These are phyloP conservation scores for Sclerotinia nivalis DNA, from an alignment of 2,329 filamentous ascomycete genomes.

Conservation along the genomic window DNA sequence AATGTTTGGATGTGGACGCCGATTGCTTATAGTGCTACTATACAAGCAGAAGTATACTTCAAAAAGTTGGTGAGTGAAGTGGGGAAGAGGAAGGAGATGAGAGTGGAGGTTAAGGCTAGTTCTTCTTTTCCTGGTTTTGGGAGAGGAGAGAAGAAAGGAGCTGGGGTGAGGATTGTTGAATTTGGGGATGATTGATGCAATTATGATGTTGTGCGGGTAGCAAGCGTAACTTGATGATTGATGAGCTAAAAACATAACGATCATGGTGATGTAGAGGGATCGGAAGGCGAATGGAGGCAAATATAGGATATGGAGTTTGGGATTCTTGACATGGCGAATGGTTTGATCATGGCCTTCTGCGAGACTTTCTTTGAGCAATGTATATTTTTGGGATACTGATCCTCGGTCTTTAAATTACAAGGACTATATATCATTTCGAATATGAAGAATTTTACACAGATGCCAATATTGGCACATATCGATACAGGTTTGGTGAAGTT, in stretches of 20 bases:
- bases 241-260: constrained; percentile 15
- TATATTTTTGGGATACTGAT: background rate
- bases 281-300: constrained; percentile 5
- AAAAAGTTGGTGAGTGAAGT: constrained; percentile 73
- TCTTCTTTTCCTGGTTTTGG: constrained; percentile 7
- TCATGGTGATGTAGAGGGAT: constrained; percentile 9
- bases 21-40: constrained; percentile 77
- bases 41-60: constrained; percentile 82
- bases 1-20: constrained; percentile 83
- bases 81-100: constrained; percentile 56
- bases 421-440: background rate
- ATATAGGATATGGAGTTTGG: constrained; percentile 3
- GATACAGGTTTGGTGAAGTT: background rate
- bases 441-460: background rate
- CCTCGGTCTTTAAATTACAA: background rate
- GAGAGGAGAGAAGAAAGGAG: constrained; percentile 34
- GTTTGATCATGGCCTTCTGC: background rate
- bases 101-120: constrained; percentile 31
- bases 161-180: constrained; percentile 25
- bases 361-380: background rate
- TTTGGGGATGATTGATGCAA: constrained; percentile 21
- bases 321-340: background rate
- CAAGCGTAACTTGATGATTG: constrained; percentile 9
- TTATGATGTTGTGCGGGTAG: background rate
- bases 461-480: background rate